Conservation (phyloP, 2,329 filamentous ascomycete species). For the Hansfordia pulvinata region DNA sequence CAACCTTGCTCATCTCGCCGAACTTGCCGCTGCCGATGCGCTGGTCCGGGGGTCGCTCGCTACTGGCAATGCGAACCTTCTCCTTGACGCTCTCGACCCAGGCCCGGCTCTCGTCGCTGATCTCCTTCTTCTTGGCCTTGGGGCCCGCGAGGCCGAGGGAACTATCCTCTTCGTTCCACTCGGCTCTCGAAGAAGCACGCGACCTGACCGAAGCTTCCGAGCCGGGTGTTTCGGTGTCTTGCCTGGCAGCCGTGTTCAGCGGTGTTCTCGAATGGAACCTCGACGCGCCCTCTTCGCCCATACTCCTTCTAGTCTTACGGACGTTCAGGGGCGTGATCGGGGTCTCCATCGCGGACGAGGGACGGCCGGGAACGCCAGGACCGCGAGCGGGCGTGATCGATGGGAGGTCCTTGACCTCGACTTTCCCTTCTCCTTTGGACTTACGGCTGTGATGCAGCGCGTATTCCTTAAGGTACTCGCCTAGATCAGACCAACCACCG, state of each 20-base stretch:
- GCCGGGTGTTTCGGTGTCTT: constrained; percentile 24
- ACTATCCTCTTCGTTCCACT: constrained; percentile 46
- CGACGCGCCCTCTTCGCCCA: constrained; percentile 20
- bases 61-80: constrained; percentile 59
- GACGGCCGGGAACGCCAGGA: constrained; percentile 27
- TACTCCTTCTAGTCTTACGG: constrained; percentile 37
- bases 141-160: constrained; percentile 60
- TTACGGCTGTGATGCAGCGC: constrained; percentile 81
- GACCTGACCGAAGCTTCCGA: constrained; percentile 31
- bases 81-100: constrained; percentile 80
- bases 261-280: constrained; percentile 28
- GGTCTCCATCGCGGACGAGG: constrained; percentile 23
- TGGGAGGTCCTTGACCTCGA: constrained; percentile 43
- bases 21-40: constrained; percentile 29
- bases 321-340: constrained; percentile 35
- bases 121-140: constrained; percentile 47
- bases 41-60: constrained; percentile 27
- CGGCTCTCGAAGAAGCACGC: constrained; percentile 36
- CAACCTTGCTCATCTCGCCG: constrained; percentile 58
- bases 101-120: constrained; percentile 58
- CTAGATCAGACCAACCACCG: constrained; percentile 94
- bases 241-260: constrained; percentile 13
- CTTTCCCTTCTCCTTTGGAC: constrained; percentile 35
- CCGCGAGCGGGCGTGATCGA: constrained; percentile 17
- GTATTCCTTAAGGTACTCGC: constrained; percentile 89